Evolutionary conservation across 495 filamentous ascomycete genomes (phyloP), one percentile per base, ranked within the genome.

Genomic region (Daldinia caldariorum): DNA sequence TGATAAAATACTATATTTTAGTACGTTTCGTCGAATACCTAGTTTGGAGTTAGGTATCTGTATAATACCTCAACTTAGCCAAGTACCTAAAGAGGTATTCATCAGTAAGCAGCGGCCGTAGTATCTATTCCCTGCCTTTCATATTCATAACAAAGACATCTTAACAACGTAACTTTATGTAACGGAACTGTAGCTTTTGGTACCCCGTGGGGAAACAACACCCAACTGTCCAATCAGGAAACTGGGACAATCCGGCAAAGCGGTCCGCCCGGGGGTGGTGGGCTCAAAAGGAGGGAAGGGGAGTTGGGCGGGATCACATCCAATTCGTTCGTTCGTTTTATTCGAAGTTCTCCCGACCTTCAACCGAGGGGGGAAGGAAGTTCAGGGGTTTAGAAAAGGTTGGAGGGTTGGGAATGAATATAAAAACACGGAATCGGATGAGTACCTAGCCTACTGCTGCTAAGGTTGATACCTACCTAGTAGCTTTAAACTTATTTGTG

Each of bases 311-410:
- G 60, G 16, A 63, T 37, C 35, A 29, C 39, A 37, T 63, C 60
- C 49, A 55, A 63, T 39, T 55, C 49, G 26, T 26, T 55, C 49
- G 26, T 26, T 45, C 29, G 16, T 10, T 58, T 13, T 22, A 26
- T 3, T 26, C 26, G 10, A n/a, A 60, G 14, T 26, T 38, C 66
- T 53, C 6, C 66, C 66, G 59, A 69, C 14, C 34, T 53, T 69
- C 54, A 58, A 63, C 66, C 59, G 65, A 51, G 12, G 13, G 29
- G 6, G 13, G 65, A 51, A 22, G 13, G 29, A 4, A 9, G 5
- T 5, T 53, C 49, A 53, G 49, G 49, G 49, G 26, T 14, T 26
- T 2, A 4, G 12, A 20, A 10, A 16, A 47, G 49, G 26, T 16
- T 29, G 22, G 29, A 29, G 47, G 47, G 12, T 10, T 50, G 26